Evolutionary conservation across 208 protist genomes (phyloP).

Genomic region (Polymyxa betae): DNA sequence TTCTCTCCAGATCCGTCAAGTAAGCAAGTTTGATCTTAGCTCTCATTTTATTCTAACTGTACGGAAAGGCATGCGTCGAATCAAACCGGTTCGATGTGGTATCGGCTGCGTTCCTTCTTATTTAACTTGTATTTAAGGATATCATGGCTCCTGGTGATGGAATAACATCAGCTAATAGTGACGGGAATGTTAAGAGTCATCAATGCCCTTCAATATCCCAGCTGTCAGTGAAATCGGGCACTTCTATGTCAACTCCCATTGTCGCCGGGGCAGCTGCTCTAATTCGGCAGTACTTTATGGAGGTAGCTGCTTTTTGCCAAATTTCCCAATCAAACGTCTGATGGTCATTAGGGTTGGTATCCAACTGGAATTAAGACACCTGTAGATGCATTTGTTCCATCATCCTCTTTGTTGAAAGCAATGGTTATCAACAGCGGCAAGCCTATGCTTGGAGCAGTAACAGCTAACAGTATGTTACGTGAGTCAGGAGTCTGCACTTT

Average conservation of each 20-base stretch:
- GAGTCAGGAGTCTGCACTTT: background rate
- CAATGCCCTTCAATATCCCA: background rate
- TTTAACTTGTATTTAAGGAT: background rate
- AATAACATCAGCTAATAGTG: background rate
- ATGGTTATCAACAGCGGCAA: background rate
- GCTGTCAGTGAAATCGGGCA: background rate
- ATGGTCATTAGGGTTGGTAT: background rate
- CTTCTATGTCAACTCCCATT: background rate
- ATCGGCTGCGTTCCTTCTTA: background rate
- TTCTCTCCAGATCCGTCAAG: background rate
- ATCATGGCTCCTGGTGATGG: background rate
- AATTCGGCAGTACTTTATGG: slow-evolving; percentile 13
- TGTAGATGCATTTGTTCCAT: background rate
- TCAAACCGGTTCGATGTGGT: background rate
- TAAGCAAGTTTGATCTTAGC: background rate
- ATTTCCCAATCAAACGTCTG: background rate
- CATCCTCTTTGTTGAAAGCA: background rate
- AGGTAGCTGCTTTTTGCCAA: background rate
- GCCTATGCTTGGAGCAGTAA: background rate
- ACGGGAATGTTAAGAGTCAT: background rate
- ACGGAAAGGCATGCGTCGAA: background rate
- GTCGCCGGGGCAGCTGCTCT: background rate
- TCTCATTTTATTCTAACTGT: background rate
- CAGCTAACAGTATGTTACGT: background rate
- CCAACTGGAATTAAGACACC: background rate